A percentile compares a stretch with the other conserved stretches of the same genome.
Evolutionary conservation across 164 flowering plant species (phyloP).

Genomic region (Houttuynia cordata): DNA sequence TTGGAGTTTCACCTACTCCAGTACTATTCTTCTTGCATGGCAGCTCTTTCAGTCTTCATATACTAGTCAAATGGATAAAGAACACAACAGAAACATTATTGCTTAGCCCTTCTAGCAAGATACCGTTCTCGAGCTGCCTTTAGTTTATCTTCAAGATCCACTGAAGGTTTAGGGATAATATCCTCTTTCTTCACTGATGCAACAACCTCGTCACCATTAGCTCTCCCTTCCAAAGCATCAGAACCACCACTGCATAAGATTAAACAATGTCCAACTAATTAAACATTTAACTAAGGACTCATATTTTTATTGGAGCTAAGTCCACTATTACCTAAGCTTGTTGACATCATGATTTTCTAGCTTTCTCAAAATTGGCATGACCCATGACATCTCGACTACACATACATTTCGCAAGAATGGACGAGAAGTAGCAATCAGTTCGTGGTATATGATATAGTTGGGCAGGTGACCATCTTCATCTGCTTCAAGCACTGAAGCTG

Average conservation of each 20-base stretch:
- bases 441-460: constrained; percentile 60
- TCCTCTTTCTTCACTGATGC: constrained; percentile 23
- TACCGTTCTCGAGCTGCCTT: constrained; percentile 53
- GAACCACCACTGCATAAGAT: constrained; percentile 45
- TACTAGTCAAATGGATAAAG: too few relatives aligned
- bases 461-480: constrained; percentile 80
- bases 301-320: too few relatives aligned
- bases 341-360: constrained; percentile 50
- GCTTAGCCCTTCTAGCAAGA: constrained; percentile 38
- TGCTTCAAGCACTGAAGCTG: constrained; percentile 57
- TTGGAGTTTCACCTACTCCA: too few relatives aligned
- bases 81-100: constrained; percentile 3
- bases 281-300: constrained; percentile 17
- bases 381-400: constrained; percentile 69
- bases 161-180: constrained; percentile 13
- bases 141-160: constrained; percentile 42
- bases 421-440: constrained; percentile 52
- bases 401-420: constrained; percentile 70
- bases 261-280: background rate
- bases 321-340: constrained; percentile 60
- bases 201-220: constrained; percentile 12
- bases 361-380: constrained; percentile 49
- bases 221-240: constrained; percentile 9
- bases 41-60: too few relatives aligned
- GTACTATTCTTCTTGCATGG: too few relatives aligned